phyloP scores from a whole-genome alignment of 225 moss, liverwort and hornwort genomes.

The Polytrichum formosum region DNA sequence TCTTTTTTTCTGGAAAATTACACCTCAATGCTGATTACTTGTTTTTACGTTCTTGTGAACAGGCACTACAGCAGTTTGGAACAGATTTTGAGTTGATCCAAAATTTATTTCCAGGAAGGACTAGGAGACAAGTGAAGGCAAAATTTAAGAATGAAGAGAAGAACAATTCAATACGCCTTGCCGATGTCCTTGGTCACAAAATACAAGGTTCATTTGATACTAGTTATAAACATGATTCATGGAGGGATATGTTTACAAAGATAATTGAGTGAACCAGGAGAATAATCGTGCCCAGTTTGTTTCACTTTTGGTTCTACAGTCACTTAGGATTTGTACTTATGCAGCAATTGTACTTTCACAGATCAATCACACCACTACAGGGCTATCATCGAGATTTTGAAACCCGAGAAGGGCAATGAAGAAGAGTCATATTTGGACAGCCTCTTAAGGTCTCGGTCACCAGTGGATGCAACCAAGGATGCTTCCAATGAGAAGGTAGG shows the following conservation, averaged over 20 bases:
- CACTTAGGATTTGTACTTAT: too few species aligned
- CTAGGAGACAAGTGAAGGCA: slow-evolving; percentile 89
- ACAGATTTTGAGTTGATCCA: slow-evolving; percentile 96
- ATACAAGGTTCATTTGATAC: slow-evolving; percentile 37
- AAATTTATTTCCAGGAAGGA: slow-evolving; percentile 89
- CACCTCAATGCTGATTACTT: too few species aligned
- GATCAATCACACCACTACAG: slow-evolving; percentile 66
- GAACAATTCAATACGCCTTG: slow-evolving; percentile 71
- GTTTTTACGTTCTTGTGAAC: slow-evolving; percentile 7
- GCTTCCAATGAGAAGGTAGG: slow-evolving; percentile 24
- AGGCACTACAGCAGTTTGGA: slow-evolving; percentile 92
- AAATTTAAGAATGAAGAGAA: slow-evolving; percentile 98
- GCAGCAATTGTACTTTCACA: slow-evolving; percentile 7
- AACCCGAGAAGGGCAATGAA: slow-evolving; percentile 40
- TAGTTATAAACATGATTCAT: too few species aligned
- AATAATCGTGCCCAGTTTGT: too few species aligned
- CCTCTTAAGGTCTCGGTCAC: slow-evolving; percentile 13
- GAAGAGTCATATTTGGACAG: slow-evolving; percentile 31
- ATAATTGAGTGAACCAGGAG: too few species aligned
- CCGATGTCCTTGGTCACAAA: slow-evolving; percentile 75
- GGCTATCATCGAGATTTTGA: slow-evolving; percentile 56
- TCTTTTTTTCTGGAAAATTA: too few species aligned
- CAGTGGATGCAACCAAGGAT: slow-evolving; percentile 15
- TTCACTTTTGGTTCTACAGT: too few species aligned
- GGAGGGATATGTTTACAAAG: too few species aligned